These are phyloP conservation scores for Pseudopediastrum boryanum DNA, from an alignment of 139 green algal genomes.

Conservation along the genomic window DNA sequence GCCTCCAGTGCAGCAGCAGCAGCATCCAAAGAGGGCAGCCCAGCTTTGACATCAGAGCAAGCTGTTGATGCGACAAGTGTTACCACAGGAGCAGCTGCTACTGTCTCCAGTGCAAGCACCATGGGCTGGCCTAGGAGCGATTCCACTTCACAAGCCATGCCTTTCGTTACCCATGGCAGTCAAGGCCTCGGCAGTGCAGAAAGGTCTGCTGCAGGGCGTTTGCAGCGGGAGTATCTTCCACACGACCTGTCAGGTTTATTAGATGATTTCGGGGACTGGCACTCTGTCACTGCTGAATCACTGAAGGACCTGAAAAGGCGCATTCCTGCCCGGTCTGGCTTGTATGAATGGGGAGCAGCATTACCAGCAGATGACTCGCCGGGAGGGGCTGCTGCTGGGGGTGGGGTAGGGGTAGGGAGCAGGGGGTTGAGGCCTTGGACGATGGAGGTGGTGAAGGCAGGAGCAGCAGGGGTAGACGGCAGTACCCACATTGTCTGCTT, in stretches of 20 bases:
- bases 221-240: neutral
- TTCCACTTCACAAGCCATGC: too few relatives aligned
- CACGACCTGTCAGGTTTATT: constrained; percentile 12
- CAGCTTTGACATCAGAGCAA: too few relatives aligned
- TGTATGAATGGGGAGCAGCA: constrained; percentile 27
- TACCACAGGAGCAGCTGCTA: too few relatives aligned
- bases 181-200: too few relatives aligned
- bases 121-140: too few relatives aligned
- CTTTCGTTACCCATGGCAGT: too few relatives aligned
- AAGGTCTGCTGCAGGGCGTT: neutral
- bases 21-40: too few relatives aligned
- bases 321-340: constrained; percentile 18
- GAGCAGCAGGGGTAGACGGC: neutral
- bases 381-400: neutral
- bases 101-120: too few relatives aligned
- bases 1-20: neutral
- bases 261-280: constrained; percentile 1
- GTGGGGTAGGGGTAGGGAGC: neutral
- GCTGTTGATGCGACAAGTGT: too few relatives aligned
- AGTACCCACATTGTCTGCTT: constrained; percentile 15
- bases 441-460: neutral
- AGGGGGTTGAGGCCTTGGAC: neutral
- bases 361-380: neutral
- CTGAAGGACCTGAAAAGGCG: constrained; percentile 20
- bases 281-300: neutral